Base-by-base conservation (phyloP, 805 yeast species). In the Maudiozyma serrabonitensis region DNA sequence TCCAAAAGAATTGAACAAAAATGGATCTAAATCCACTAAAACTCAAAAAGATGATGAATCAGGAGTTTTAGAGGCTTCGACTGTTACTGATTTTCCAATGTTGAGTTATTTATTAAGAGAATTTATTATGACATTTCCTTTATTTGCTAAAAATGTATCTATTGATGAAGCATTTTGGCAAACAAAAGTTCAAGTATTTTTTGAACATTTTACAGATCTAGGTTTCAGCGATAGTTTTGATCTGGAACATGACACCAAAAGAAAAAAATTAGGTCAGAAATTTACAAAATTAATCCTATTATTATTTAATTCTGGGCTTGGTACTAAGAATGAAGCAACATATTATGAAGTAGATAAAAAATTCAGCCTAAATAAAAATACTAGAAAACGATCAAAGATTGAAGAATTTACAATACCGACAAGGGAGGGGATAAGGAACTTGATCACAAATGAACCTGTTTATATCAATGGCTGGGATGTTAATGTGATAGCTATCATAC, bases 131-230 rank as follows among this genome's bases (percentile, higher is more conserved):
- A 78, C 83, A 1, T 84, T 91, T 57, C 98, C 99, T 0, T 82
- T 89, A 59, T 70, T 93, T 32, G 66, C 81, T 1, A 56, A 59
- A 35, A 60, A 68, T 25, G 48, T 63, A 43, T 63, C 66, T 0
- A 68, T 74, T 40, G 74, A 77, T 42, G 75, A 76, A 41, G 79
- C 79, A 46, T 87, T 91, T 59, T 91, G 97, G 96, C 78, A 79
- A 46, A 73, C 70, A 43, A 82, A 83, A 45, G 81, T 89, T 0
- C 96, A 90, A 66, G 81, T 82, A 25, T 87, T 90, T 59, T 78
- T 84, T 59, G 95, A 89, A 61, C 77, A 82, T 49, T 82, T 93
- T 69, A 83, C 86, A 64, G 68, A 74, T 19, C 80, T 87, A 62
- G 78, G 80, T 41, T 79, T 91, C 46, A 81, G 89, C 53, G 77